These are phyloP conservation scores for Exophiala lecanii-corni DNA, from an alignment of 2,329 filamentous ascomycete species.

Conservation along the genomic window DNA sequence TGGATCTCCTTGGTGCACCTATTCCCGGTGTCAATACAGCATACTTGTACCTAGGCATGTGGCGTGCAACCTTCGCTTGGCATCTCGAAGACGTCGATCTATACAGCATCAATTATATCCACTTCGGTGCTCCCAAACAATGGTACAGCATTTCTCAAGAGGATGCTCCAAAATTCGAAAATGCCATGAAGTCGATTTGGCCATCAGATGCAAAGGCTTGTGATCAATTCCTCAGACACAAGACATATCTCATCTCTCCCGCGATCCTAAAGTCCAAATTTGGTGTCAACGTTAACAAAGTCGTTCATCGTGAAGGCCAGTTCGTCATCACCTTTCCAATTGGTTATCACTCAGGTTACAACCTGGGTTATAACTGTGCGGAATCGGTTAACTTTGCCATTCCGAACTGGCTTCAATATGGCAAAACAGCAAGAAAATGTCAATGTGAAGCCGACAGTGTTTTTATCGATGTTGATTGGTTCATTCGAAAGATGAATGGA, in stretches of 20 bases:
- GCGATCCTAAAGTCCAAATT: slow-evolving; percentile 80
- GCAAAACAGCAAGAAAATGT: slow-evolving; percentile 92
- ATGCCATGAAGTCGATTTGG: slow-evolving; percentile 80
- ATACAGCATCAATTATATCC: slow-evolving; percentile 99
- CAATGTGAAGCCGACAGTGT: slow-evolving; percentile 96
- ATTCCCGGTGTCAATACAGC: slow-evolving; percentile 97
- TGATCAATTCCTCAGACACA: slow-evolving; percentile 92
- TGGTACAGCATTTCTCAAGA: slow-evolving; percentile 99
- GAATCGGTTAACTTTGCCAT: slow-evolving; percentile 98
- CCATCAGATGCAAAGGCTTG: slow-evolving; percentile 92
- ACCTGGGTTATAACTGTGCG: slow-evolving; percentile 96
- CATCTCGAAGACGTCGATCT: slow-evolving; percentile 97
- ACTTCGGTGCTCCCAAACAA: slow-evolving; percentile 97
- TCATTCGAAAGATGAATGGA: slow-evolving; percentile 87
- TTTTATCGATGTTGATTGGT: slow-evolving; percentile 95
- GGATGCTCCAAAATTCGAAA: slow-evolving; percentile 87
- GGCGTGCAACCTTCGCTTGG: slow-evolving; percentile 99
- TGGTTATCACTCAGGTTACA: slow-evolving; percentile 97
- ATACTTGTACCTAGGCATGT: slow-evolving; percentile 97
- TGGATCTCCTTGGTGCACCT: slow-evolving; percentile 91
- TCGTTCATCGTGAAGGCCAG: slow-evolving; percentile 92
- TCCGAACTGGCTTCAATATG: slow-evolving; percentile 91
- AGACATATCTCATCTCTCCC: slow-evolving; percentile 94
- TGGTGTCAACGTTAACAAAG: slow-evolving; percentile 92
- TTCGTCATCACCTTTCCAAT: slow-evolving; percentile 99